Conservation (phyloP, 2,329 filamentous ascomycete genomes). For the Diaporthe destruens region DNA sequence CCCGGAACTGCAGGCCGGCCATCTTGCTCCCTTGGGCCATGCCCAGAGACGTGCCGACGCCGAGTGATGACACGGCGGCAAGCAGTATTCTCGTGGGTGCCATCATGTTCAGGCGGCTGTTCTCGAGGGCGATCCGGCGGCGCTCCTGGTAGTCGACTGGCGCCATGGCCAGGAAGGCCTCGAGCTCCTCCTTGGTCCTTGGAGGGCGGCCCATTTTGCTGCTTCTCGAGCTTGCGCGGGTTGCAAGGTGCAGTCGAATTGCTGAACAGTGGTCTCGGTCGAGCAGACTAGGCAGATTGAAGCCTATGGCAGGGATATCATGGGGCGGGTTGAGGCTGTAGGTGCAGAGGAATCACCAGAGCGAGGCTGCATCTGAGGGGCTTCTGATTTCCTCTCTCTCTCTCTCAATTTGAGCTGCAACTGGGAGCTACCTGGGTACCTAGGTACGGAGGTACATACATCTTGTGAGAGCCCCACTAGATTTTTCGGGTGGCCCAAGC, state of each 20-base stretch:
- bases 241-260: not conserved
- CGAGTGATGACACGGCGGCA: slow-evolving; percentile 72
- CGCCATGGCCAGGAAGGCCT: slow-evolving; percentile 17
- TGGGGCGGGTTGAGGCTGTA: not conserved
- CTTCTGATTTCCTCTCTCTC: slow-evolving; percentile 6
- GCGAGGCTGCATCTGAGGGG: not conserved
- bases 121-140: slow-evolving; percentile 28
- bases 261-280: not conserved
- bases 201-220: slow-evolving; percentile 35
- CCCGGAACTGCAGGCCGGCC: slow-evolving; percentile 86
- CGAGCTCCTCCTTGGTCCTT: slow-evolving; percentile 36
- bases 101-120: slow-evolving; percentile 39
- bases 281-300: not conserved
- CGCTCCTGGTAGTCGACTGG: slow-evolving; percentile 23
- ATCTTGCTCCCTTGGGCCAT: slow-evolving; percentile 78
- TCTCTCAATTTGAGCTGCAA: too few species aligned
- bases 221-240: not conserved
- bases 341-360: slow-evolving; percentile 1
- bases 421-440: slow-evolving; percentile 19
- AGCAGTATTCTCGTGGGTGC: slow-evolving; percentile 63
- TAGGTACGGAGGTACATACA: not conserved
- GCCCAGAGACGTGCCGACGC: slow-evolving; percentile 79
- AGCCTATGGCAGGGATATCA: not conserved
- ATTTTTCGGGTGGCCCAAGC: slow-evolving; percentile 41
- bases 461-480: not conserved